These are phyloP conservation scores for Boletus insuetus DNA, from an alignment of 768 basidiomycete genomes.

Conservation along the genomic window DNA sequence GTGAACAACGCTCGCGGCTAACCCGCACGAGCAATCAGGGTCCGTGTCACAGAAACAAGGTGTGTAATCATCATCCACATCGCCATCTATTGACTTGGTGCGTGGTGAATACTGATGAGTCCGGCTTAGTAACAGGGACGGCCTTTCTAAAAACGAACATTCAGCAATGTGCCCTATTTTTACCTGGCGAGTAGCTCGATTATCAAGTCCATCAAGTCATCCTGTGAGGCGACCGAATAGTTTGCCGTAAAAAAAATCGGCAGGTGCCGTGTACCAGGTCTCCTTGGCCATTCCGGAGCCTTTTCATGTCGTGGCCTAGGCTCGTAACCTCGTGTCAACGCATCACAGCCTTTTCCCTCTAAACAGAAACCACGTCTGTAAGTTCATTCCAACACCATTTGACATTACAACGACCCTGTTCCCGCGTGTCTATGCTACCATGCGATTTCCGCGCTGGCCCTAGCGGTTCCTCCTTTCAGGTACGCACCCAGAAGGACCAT, in stretches of 20 bases:
- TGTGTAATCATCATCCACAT: not conserved
- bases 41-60: not conserved
- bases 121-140: not conserved
- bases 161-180: slow-evolving; percentile 2
- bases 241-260: not conserved
- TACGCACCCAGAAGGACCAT: not conserved
- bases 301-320: slow-evolving; percentile 1
- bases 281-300: not conserved
- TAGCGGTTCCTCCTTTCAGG: slow-evolving; percentile 2
- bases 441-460: slow-evolving; percentile 16
- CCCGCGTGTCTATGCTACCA: slow-evolving; percentile 19
- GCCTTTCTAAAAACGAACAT: slow-evolving; percentile 10
- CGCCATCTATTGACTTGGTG: slow-evolving; percentile 1
- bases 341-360: slow-evolving; percentile 18
- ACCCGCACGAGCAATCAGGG: slow-evolving; percentile 20
- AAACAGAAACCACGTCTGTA: slow-evolving; percentile 12
- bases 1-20: slow-evolving; percentile 6
- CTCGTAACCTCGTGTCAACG: slow-evolving; percentile 19
- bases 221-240: too few relatives aligned
- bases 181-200: not conserved
- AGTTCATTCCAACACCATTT: slow-evolving; percentile 15
- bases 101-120: not conserved
- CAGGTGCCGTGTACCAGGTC: not conserved
- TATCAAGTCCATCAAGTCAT: too few relatives aligned
- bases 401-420: slow-evolving; percentile 20